Conservation (phyloP, 2,329 filamentous ascomycete species). For the Claviceps sp. region DNA sequence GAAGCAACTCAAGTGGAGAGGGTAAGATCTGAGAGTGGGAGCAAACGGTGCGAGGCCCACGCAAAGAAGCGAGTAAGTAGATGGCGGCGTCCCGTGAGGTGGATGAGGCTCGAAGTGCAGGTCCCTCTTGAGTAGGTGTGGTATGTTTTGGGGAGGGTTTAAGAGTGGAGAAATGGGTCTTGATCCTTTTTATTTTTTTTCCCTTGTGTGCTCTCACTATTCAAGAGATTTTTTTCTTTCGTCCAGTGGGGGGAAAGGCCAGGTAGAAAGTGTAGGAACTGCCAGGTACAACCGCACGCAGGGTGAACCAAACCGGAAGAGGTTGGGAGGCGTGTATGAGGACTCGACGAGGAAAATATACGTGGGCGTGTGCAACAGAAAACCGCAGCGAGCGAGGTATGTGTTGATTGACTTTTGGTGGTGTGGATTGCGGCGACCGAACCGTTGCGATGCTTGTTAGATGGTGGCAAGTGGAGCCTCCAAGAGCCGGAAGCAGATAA, state of each 20-base stretch:
- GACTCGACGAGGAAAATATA: conserved; percentile 3
- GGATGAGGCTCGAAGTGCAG: conserved; percentile 26
- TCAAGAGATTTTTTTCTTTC: conserved; percentile 16
- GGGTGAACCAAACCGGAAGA: conserved; percentile 13
- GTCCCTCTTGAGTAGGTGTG: conserved; percentile 24
- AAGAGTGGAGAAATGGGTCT: conserved; percentile 32
- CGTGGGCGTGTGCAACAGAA: conserved; percentile 4
- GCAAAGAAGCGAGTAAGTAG: conserved; percentile 13
- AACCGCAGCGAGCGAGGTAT: not conserved
- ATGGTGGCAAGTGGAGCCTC: conserved; percentile 13
- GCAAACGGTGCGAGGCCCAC: conserved; percentile 12
- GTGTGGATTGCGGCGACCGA: conserved; percentile 9
- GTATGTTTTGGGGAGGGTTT: conserved; percentile 31
- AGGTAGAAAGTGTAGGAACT: not conserved
- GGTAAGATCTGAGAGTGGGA: conserved; percentile 7
- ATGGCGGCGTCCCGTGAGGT: conserved; percentile 20
- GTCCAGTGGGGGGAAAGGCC: conserved; percentile 6
- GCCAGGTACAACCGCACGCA: conserved; percentile 12
- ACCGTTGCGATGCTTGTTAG: conserved; percentile 12
- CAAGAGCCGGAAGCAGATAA: conserved; percentile 14
- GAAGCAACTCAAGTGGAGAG: conserved; percentile 8
- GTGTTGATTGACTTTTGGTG: conserved; percentile 7
- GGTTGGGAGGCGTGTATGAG: conserved; percentile 13
- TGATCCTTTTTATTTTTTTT: conserved; percentile 26
- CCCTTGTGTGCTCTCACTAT: conserved; percentile 2